These are phyloP conservation scores for Fusarium staphyleae DNA, from an alignment of 2,329 filamentous ascomycete genomes.

Conservation along the genomic window DNA sequence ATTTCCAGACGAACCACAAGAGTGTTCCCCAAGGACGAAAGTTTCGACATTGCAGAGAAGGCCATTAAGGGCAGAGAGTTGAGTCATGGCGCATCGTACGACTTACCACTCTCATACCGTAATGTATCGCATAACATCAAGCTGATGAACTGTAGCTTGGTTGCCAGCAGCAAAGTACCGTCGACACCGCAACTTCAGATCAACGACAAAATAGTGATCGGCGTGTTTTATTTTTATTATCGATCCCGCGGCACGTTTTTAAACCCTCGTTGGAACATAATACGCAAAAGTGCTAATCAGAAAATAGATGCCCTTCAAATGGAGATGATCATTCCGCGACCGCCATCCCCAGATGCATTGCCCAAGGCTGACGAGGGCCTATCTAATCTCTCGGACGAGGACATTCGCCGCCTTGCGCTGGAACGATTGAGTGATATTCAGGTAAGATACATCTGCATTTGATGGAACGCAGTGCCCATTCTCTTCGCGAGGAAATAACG, in stretches of 20 bases:
- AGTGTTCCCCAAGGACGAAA: background rate
- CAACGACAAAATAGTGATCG: background rate
- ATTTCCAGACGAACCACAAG: too few relatives aligned
- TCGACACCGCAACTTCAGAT: rapidly evolving
- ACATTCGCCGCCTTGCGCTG: constrained; percentile 33
- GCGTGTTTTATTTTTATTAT: constrained; percentile 30
- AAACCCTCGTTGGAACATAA: too few relatives aligned
- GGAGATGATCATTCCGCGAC: constrained; percentile 35
- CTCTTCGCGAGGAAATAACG: background rate
- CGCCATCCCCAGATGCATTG: background rate
- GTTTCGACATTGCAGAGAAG: constrained; percentile 28
- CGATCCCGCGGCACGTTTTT: constrained; percentile 30
- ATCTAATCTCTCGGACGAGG: constrained; percentile 13
- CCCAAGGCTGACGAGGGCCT: background rate
- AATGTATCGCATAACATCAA: too few relatives aligned
- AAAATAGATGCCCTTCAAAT: constrained; percentile 30
- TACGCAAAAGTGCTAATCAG: background rate
- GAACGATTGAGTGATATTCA: constrained; percentile 27
- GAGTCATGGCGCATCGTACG: constrained; percentile 35
- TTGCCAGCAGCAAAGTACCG: background rate
- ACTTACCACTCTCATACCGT: too few relatives aligned
- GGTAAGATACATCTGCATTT: constrained; percentile 4
- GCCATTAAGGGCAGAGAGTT: constrained; percentile 40
- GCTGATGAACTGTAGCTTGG: constrained; percentile 1
- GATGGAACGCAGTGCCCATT: background rate